A percentile compares a stretch with the other conserved stretches of the same genome.
Conservation (phyloP, 345 rosid genomes). For the Lepidium sativum region DNA sequence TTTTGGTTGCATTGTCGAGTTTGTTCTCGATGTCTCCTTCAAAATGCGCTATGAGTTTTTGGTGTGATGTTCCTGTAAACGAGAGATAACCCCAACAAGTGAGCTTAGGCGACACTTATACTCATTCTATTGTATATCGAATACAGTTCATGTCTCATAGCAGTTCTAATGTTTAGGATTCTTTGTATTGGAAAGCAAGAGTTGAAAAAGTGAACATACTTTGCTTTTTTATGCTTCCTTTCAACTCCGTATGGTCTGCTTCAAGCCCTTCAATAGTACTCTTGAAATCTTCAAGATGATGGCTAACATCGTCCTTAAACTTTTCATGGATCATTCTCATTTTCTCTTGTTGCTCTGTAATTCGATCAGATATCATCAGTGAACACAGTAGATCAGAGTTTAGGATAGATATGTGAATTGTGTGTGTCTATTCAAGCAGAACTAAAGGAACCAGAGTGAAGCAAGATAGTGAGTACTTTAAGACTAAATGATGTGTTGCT, state of each 20-base stretch:
- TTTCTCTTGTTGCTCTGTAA: constrained; percentile 66
- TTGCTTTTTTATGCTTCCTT: constrained; percentile 63
- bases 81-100: neutral
- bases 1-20: constrained; percentile 53
- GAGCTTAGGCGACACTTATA: neutral
- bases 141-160: neutral
- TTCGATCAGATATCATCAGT: constrained; percentile 5
- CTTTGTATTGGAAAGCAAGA: neutral
- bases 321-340: constrained; percentile 56
- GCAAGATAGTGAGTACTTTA: neutral
- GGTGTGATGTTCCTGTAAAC: constrained; percentile 59
- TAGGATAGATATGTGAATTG: neutral
- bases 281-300: constrained; percentile 52
- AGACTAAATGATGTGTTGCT: neutral
- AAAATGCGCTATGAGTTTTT: constrained; percentile 51
- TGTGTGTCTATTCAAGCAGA: constrained; percentile 7
- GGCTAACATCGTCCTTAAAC: constrained; percentile 54
- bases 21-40: constrained; percentile 57
- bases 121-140: neutral
- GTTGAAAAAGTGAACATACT: constrained; percentile 39
- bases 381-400: neutral
- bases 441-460: neutral
- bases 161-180: neutral
- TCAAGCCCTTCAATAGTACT: constrained; percentile 55
- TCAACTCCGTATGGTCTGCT: constrained; percentile 50